These are phyloP conservation scores for Acacia acuminata DNA, from an alignment of 306 rosid genomes.

Conservation along the genomic window DNA sequence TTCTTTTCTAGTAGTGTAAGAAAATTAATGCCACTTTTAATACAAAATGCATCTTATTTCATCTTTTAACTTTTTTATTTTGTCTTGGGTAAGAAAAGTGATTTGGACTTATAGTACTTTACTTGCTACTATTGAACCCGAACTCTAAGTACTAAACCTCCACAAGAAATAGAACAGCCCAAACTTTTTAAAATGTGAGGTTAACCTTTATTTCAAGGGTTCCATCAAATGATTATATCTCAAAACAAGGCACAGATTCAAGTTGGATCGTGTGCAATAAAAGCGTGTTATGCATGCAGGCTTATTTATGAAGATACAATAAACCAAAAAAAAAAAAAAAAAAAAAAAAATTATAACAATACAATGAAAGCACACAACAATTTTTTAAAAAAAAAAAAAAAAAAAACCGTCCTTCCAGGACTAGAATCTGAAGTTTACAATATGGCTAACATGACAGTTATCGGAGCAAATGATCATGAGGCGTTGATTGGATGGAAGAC, in stretches of 20 bases:
- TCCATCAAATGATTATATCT: neutral
- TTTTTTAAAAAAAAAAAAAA: too few relatives aligned
- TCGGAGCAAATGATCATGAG: slow-evolving; percentile 3
- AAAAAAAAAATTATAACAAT: neutral
- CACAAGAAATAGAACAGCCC: neutral
- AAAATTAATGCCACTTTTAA: neutral
- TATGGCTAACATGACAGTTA: neutral
- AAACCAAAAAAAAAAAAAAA: neutral
- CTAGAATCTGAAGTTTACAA: neutral
- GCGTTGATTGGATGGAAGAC: slow-evolving; percentile 35
- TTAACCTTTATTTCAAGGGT: neutral
- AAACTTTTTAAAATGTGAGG: neutral
- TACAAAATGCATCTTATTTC: neutral
- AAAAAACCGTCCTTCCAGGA: neutral
- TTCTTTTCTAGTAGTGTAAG: too few relatives aligned
- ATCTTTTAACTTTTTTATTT: too few relatives aligned
- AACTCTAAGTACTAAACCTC: neutral
- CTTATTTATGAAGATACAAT: neutral
- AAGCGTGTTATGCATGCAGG: neutral
- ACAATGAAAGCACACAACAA: neutral
- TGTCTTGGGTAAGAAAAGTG: too few relatives aligned
- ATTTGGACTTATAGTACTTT: neutral
- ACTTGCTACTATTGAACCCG: neutral
- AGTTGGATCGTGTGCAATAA: neutral
- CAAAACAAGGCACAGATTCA: neutral